phyloP scores from a whole-genome alignment of 495 filamentous ascomycete genomes.

The Schizothecium vesticola region DNA sequence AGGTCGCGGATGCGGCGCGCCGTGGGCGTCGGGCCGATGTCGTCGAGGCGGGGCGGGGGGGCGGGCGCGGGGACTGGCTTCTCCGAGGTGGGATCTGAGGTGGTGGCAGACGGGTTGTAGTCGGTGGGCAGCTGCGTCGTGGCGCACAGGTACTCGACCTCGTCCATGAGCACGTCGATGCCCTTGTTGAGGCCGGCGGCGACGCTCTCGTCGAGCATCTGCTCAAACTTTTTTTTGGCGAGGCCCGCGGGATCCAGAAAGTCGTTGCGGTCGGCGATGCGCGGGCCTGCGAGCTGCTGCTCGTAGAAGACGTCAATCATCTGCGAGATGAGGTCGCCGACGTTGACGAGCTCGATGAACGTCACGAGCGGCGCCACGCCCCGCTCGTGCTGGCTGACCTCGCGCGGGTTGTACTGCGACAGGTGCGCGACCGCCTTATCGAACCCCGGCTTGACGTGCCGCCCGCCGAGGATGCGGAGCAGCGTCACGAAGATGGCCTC shows the following conservation, averaged over 20 bases:
- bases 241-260: conserved; percentile 87
- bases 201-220: conserved; percentile 96
- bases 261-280: conserved; percentile 86
- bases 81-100: conserved; percentile 27
- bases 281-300: conserved; percentile 77
- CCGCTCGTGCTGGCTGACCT: conserved; percentile 65
- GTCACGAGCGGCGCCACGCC: conserved; percentile 90
- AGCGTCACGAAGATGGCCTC: conserved; percentile 81
- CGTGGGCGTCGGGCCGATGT: conserved; percentile 77
- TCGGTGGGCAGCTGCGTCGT: conserved; percentile 82
- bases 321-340: conserved; percentile 95
- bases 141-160: conserved; percentile 91
- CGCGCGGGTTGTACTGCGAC: conserved; percentile 83
- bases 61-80: neutral
- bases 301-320: conserved; percentile 99
- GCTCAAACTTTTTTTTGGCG: conserved; percentile 97
- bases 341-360: conserved; percentile 95
- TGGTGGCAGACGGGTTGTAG: conserved; percentile 67
- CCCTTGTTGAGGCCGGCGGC: conserved; percentile 94
- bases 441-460: conserved; percentile 89
- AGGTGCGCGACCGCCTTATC: conserved; percentile 88
- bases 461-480: conserved; percentile 72
- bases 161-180: conserved; percentile 96
- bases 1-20: conserved; percentile 77
- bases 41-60: conserved; percentile 24